phyloP scores from a whole-genome alignment of 768 basidiomycete genomes.

The Boletus speciosus region DNA sequence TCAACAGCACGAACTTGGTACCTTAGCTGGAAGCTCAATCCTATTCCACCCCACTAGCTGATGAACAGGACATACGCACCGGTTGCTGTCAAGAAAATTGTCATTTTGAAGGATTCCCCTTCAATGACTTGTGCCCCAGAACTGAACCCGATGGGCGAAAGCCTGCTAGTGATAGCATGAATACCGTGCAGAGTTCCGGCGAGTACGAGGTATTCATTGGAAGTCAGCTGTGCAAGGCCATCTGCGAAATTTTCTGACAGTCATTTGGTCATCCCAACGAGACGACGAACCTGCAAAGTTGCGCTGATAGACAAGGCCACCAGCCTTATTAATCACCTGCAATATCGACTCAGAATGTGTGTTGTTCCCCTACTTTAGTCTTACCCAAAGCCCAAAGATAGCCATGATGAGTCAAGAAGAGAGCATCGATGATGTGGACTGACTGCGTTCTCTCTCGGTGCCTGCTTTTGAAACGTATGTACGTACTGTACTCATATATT shows the following conservation, averaged over 20 bases:
- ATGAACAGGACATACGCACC: constrained; percentile 45
- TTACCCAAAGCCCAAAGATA: constrained; percentile 80
- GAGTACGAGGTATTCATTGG: constrained; percentile 93
- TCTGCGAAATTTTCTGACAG: constrained; percentile 45
- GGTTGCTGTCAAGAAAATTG: constrained; percentile 83
- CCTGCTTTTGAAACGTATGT: too few relatives aligned
- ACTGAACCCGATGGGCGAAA: constrained; percentile 78
- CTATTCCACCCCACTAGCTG: background rate
- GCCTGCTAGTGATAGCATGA: constrained; percentile 93
- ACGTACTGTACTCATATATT: background rate
- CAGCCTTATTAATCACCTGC: constrained; percentile 97
- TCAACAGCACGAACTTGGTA: constrained; percentile 92
- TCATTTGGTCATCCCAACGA: background rate
- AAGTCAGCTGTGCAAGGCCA: constrained; percentile 84
- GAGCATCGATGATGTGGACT: background rate
- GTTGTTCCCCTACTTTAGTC: constrained; percentile 13
- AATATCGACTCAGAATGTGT: constrained; percentile 7
- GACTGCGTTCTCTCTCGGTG: background rate
- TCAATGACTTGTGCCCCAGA: constrained; percentile 96
- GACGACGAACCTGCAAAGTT: constrained; percentile 74
- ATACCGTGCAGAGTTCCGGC: constrained; percentile 97
- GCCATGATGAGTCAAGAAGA: constrained; percentile 47
- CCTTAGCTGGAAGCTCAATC: constrained; percentile 44
- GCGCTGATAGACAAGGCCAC: constrained; percentile 91
- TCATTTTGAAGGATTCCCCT: constrained; percentile 93